A percentile compares a stretch with the other conserved stretches of the same genome.
These are phyloP conservation scores for Phytophthora melonis DNA, from an alignment of 352 stramenopile species.

Conservation along the genomic window DNA sequence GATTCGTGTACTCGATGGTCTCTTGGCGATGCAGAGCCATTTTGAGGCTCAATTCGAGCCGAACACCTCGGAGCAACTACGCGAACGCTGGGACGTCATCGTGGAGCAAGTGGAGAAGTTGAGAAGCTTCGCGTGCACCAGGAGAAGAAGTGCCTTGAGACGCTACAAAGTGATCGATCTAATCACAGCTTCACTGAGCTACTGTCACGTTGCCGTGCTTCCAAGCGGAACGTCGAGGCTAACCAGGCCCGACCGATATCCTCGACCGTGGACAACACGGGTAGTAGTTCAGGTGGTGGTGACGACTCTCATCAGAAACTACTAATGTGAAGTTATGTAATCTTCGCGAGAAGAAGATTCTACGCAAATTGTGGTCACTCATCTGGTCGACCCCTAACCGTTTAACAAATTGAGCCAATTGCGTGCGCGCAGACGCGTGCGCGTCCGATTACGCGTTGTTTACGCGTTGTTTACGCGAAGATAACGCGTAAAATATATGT, in stretches of 20 bases:
- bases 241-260: not conserved
- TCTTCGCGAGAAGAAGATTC: constrained; percentile 67
- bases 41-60: constrained; percentile 65
- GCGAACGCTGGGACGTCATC: constrained; percentile 65
- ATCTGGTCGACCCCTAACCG: not conserved
- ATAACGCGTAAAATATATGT: too few species aligned
- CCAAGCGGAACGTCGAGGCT: not conserved
- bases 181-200: constrained; percentile 39
- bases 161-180: constrained; percentile 32
- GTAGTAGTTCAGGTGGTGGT: not conserved
- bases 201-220: not conserved
- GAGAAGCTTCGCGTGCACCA: constrained; percentile 64
- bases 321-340: constrained; percentile 33
- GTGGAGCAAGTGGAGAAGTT: constrained; percentile 57
- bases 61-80: constrained; percentile 67
- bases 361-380: too few species aligned
- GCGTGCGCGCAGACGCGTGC: not conserved
- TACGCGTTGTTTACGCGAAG: not conserved
- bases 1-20: constrained; percentile 62
- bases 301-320: constrained; percentile 1
- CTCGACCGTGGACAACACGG: not conserved
- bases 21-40: constrained; percentile 51
- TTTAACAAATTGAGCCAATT: not conserved
- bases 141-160: constrained; percentile 59
- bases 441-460: not conserved